phyloP scores from a whole-genome alignment of 371 early-diverging fungal species.

The Zychaea mexicana region DNA sequence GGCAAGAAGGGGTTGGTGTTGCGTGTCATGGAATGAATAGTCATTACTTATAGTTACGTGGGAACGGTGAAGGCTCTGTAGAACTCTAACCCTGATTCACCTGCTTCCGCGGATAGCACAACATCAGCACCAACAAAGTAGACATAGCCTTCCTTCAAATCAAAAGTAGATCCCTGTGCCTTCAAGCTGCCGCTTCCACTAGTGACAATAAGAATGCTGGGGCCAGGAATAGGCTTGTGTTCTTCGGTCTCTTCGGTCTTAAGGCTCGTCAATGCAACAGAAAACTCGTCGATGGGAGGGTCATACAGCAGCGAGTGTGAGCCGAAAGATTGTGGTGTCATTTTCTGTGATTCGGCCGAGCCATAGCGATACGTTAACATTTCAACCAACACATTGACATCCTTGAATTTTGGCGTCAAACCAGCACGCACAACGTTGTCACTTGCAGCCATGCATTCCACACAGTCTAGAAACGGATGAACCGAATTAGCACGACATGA shows the following conservation, averaged over 20 bases:
- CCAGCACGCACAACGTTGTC: conserved; percentile 98
- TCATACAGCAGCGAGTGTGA: conserved; percentile 78
- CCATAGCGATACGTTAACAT: conserved; percentile 94
- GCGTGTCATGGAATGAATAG: too few species aligned
- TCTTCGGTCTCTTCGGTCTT: conserved; percentile 47
- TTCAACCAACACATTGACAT: conserved; percentile 86
- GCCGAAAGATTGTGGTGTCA: conserved; percentile 53
- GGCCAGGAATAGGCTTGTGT: conserved; percentile 71
- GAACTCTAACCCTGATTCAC: conserved; percentile 48
- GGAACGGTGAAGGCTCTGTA: conserved; percentile 64
- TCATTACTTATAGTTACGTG: too few species aligned
- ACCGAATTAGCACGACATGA: too few species aligned
- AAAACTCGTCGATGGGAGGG: conserved; percentile 96
- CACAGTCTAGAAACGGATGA: conserved; percentile 85
- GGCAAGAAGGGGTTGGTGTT: too few species aligned
- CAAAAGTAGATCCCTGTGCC: conserved; percentile 23
- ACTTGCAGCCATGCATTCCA: conserved; percentile 98
- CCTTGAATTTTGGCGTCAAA: conserved; percentile 97
- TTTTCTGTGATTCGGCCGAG: conserved; percentile 76
- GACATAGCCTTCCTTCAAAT: conserved; percentile 58
- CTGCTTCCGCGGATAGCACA: conserved; percentile 47
- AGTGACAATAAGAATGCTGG: conserved; percentile 84
- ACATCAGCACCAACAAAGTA: conserved; percentile 70
- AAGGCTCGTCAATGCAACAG: conserved; percentile 72
- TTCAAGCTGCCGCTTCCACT: conserved; percentile 54